A percentile compares a stretch with the other conserved stretches of the same genome.
Evolutionary conservation across 2,329 filamentous ascomycete genomes (phyloP).

Genomic region (Penicillium rolfsii): DNA sequence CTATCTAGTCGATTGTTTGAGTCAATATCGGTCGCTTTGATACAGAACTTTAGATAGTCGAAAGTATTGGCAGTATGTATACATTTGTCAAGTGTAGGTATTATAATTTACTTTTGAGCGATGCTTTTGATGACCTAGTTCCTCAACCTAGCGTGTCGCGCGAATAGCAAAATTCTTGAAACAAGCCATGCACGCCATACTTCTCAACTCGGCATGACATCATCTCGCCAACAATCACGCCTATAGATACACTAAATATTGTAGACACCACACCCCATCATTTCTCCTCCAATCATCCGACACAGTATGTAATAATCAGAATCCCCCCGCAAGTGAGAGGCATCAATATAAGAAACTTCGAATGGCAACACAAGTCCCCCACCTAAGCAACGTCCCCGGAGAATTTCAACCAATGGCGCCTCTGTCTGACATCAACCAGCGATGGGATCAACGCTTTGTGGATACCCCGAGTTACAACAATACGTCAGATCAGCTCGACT

Average conservation of each 20-base stretch:
- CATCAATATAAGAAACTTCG: slow-evolving; percentile 14
- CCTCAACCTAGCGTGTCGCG: too few species aligned
- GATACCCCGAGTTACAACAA: neutral
- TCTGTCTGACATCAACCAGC: neutral
- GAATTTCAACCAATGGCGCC: slow-evolving; percentile 14
- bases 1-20: too few species aligned
- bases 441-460: slow-evolving; percentile 15
- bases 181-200: slow-evolving; percentile 5
- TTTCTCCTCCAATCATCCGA: neutral
- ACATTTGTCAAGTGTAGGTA: too few species aligned
- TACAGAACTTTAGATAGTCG: too few species aligned
- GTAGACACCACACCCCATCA: neutral
- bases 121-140: too few species aligned
- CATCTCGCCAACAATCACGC: slow-evolving; percentile 13
- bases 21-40: too few species aligned
- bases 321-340: neutral
- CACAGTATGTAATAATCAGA: neutral
- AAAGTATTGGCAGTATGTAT: too few species aligned
- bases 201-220: slow-evolving; percentile 22
- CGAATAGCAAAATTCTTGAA: neutral
- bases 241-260: neutral
- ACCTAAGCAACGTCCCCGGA: neutral
- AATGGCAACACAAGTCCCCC: neutral
- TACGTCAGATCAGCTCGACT: slow-evolving; percentile 25
- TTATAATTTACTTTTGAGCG: too few species aligned